These are phyloP conservation scores for Ophiostoma australiae DNA, from an alignment of 2,329 filamentous ascomycete genomes.

Conservation along the genomic window DNA sequence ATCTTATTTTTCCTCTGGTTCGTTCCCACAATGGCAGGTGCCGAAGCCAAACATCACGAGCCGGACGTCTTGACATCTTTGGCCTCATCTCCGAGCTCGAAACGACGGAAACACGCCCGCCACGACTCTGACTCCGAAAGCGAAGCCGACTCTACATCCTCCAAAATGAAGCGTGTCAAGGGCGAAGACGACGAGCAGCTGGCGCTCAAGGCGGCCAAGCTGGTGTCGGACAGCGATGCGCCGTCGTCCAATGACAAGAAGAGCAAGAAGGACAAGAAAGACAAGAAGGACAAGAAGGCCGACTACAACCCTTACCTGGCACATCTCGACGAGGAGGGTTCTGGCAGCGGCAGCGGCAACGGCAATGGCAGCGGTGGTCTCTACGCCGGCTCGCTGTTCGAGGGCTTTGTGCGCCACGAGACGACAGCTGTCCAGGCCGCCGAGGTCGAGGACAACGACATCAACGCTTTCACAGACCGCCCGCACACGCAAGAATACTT, in stretches of 20 bases:
- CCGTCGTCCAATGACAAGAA: constrained; percentile 2
- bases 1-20: constrained; percentile 9
- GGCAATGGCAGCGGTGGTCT: too few species aligned
- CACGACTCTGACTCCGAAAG: constrained; percentile 29
- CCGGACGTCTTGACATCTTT: background rate
- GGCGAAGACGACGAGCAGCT: constrained; percentile 24
- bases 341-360: constrained; percentile 36
- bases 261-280: constrained; percentile 15
- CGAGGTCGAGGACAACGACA: constrained; percentile 70
- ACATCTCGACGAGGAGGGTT: constrained; percentile 59
- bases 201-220: constrained; percentile 22
- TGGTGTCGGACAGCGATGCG: constrained; percentile 22
- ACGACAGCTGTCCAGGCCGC: constrained; percentile 73
- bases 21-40: constrained; percentile 22
- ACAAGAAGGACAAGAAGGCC: constrained; percentile 1
- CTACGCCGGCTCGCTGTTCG: constrained; percentile 39
- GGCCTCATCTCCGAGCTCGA: background rate
- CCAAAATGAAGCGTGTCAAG: constrained; percentile 35
- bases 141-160: constrained; percentile 27
- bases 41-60: constrained; percentile 6
- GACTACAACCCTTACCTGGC: constrained; percentile 81
- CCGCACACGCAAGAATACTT: constrained; percentile 81
- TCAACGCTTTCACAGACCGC: constrained; percentile 79
- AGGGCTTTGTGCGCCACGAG: constrained; percentile 67
- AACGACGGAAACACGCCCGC: constrained; percentile 18